These are phyloP conservation scores for Neofusicoccum laricinum DNA, from an alignment of 2,329 filamentous ascomycete species.

Conservation along the genomic window DNA sequence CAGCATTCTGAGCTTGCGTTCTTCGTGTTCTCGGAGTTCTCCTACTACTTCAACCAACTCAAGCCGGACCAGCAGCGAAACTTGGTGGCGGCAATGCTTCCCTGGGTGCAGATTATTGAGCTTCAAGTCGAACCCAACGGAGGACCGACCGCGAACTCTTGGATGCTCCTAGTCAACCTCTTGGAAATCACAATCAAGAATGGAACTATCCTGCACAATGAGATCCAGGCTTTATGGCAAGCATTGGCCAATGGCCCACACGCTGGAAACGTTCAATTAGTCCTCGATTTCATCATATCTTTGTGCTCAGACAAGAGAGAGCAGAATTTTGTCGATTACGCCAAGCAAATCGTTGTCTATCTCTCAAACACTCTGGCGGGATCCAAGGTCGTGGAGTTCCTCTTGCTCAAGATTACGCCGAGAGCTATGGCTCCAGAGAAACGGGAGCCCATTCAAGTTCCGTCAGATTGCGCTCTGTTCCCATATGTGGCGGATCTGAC, in stretches of 20 bases:
- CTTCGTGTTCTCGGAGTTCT: conserved; percentile 93
- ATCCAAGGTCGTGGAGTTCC: conserved; percentile 89
- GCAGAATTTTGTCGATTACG: conserved; percentile 97
- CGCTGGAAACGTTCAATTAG: conserved; percentile 87
- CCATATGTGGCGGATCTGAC: conserved; percentile 88
- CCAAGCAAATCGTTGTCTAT: conserved; percentile 97
- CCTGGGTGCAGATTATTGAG: conserved; percentile 94
- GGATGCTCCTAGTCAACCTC: conserved; percentile 90
- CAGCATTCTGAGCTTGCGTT: conserved; percentile 89
- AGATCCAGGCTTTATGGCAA: conserved; percentile 97
- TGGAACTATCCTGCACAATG: conserved; percentile 83
- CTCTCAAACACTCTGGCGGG: conserved; percentile 81
- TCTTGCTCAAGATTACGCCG: conserved; percentile 85
- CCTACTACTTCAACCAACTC: conserved; percentile 85
- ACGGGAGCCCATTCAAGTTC: conserved; percentile 39
- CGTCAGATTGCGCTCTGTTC: conserved; percentile 69
- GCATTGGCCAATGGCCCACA: conserved; percentile 90
- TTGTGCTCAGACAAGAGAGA: conserved; percentile 90
- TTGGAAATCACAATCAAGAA: conserved; percentile 96
- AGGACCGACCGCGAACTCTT: conserved; percentile 84
- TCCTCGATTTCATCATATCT: conserved; percentile 94
- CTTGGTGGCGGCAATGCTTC: conserved; percentile 88
- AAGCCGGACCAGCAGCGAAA: conserved; percentile 82
- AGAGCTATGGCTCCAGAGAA: conserved; percentile 84
- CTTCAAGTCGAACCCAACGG: conserved; percentile 89